These are phyloP conservation scores for Penicillium decumbens DNA, from an alignment of 2,329 filamentous ascomycete species.

Conservation along the genomic window DNA sequence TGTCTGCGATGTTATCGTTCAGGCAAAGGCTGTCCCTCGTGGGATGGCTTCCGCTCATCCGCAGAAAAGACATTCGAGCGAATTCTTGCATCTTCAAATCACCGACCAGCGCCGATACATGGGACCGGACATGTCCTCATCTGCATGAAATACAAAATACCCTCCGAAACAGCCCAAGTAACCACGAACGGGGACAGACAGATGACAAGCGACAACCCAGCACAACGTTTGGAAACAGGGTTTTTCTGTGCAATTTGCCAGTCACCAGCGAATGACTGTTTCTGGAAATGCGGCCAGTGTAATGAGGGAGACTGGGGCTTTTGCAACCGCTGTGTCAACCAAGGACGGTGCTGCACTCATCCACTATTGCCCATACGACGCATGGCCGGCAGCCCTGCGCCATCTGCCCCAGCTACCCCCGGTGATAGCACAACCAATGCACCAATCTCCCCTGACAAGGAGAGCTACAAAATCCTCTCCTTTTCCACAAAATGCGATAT, in stretches of 20 bases:
- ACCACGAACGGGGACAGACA: conserved; percentile 41
- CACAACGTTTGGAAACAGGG: conserved; percentile 66
- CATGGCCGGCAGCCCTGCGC: conserved; percentile 30
- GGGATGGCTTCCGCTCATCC: conserved; percentile 78
- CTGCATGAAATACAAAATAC: conserved; percentile 33
- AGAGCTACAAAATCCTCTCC: conserved; percentile 61
- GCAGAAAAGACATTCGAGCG: conserved; percentile 66
- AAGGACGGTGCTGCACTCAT: conserved; percentile 76
- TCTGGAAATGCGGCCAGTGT: conserved; percentile 82
- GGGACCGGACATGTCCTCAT: conserved; percentile 50
- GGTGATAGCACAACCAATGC: conserved; percentile 23
- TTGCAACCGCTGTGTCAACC: conserved; percentile 81
- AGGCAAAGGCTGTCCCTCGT: conserved; percentile 73
- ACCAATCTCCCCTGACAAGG: conserved; percentile 37
- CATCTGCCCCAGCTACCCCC: conserved; percentile 13
- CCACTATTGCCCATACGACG: conserved; percentile 71
- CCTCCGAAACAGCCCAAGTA: conserved; percentile 24
- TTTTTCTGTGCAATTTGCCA: conserved; percentile 78
- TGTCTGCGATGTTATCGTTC: conserved; percentile 75
- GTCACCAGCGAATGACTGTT: conserved; percentile 72
- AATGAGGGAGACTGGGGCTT: conserved; percentile 95
- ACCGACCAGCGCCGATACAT: conserved; percentile 8
- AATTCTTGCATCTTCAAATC: conserved; percentile 33
- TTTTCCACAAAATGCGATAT: conserved; percentile 75
- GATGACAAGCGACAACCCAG: conserved; percentile 63